A percentile compares a stretch with the other conserved stretches of the same genome.
These are phyloP conservation scores for Kurtzmaniella natalensis DNA, from an alignment of 1,139 yeast genomes.

Conservation along the genomic window DNA sequence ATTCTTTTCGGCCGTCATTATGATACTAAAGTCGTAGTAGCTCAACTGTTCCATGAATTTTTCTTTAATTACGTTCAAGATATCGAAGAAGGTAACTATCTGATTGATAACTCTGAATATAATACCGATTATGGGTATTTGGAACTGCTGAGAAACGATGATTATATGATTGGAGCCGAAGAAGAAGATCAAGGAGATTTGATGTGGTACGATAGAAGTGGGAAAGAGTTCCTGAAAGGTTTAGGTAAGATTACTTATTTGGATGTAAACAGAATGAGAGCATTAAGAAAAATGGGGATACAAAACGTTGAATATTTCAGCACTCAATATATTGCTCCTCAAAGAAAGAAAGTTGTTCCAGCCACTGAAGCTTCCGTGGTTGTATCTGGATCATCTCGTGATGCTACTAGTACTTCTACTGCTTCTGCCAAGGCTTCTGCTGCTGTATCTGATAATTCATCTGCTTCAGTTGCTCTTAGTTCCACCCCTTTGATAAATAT, in stretches of 20 bases:
- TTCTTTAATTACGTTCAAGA: slow-evolving; percentile 45
- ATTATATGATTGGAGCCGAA: slow-evolving; percentile 46
- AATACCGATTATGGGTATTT: slow-evolving; percentile 28
- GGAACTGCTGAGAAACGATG: slow-evolving; percentile 37
- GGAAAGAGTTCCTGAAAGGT: slow-evolving; percentile 31
- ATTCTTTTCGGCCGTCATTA: slow-evolving; percentile 62
- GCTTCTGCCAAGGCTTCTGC: slow-evolving; percentile 12
- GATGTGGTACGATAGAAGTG: slow-evolving; percentile 28
- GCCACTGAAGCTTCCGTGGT: slow-evolving; percentile 16
- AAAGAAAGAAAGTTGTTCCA: slow-evolving; percentile 21
- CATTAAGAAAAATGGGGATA: slow-evolving; percentile 41
- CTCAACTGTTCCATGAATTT: slow-evolving; percentile 53
- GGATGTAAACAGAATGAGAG: slow-evolving; percentile 49
- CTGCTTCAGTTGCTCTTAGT: slow-evolving; percentile 12
- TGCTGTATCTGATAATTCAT: slow-evolving; percentile 5
- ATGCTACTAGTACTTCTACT: slow-evolving; percentile 8
- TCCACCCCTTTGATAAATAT: slow-evolving; percentile 28
- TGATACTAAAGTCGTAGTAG: slow-evolving; percentile 58
- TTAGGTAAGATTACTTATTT: slow-evolving; percentile 42
- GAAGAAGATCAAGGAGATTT: slow-evolving; percentile 46
- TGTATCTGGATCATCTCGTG: slow-evolving; percentile 5
- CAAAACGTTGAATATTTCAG: slow-evolving; percentile 29
- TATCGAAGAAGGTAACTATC: slow-evolving; percentile 50
- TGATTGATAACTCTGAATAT: slow-evolving; percentile 43
- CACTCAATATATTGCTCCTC: slow-evolving; percentile 39